A percentile compares a stretch with the other conserved stretches of the same genome.
phyloP scores from a whole-genome alignment of 1,284 basidiomycete genomes.

The Cerrena zonata region DNA sequence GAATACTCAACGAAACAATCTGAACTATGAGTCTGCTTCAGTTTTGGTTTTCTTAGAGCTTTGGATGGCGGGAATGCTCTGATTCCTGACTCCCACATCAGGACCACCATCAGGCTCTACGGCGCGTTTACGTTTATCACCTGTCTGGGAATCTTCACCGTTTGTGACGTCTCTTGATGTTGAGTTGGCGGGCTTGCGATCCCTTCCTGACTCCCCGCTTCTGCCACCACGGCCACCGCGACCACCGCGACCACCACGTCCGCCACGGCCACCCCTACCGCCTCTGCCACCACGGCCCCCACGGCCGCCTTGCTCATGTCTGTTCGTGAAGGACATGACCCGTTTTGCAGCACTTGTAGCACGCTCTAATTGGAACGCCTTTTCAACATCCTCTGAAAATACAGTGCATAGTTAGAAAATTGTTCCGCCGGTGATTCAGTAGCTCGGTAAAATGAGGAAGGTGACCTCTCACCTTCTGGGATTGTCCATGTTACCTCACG shows the following conservation, averaged over 20 bases:
- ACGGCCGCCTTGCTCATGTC: slow-evolving; percentile 32
- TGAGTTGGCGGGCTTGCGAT: slow-evolving; percentile 22
- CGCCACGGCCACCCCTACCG: slow-evolving; percentile 41
- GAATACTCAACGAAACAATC: not conserved
- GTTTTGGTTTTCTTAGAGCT: slow-evolving; percentile 57
- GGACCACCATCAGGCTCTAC: slow-evolving; percentile 72
- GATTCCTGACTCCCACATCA: slow-evolving; percentile 56
- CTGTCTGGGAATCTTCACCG: slow-evolving; percentile 28
- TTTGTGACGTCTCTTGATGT: slow-evolving; percentile 7
- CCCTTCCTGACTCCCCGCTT: slow-evolving; percentile 20
- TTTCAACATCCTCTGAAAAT: slow-evolving; percentile 53
- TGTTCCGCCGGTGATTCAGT: not conserved
- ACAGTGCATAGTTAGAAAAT: not conserved
- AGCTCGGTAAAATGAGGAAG: not conserved
- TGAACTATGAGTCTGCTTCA: slow-evolving; percentile 29
- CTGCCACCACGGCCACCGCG: slow-evolving; percentile 28
- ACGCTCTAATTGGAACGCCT: slow-evolving; percentile 64
- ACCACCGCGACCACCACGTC: slow-evolving; percentile 39
- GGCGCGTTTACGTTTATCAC: slow-evolving; percentile 69
- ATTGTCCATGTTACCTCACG: slow-evolving; percentile 57
- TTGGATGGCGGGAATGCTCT: slow-evolving; percentile 50
- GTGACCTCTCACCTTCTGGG: slow-evolving; percentile 46
- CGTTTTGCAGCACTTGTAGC: slow-evolving; percentile 59
- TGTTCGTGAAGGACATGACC: slow-evolving; percentile 25
- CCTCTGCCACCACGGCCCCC: slow-evolving; percentile 36